Conservation (phyloP, 345 rosid genomes). For the Pelargonium nanum region DNA sequence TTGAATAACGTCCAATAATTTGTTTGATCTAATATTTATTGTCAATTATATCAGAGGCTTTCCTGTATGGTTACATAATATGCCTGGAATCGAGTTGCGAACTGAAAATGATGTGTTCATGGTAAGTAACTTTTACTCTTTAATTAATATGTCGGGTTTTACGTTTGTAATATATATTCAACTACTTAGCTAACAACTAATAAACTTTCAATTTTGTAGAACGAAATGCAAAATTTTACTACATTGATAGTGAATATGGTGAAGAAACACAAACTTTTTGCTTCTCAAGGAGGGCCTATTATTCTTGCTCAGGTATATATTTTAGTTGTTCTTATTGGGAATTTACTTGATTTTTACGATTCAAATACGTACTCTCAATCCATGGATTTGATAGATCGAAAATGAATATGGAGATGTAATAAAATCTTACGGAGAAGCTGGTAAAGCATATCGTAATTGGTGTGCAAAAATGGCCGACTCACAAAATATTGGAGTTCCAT, state of each 20-base stretch:
- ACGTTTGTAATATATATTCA: neutral
- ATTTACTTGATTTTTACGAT: neutral
- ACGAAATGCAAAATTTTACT: slow-evolving; percentile 25
- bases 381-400: slow-evolving; percentile 41
- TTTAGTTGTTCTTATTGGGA: neutral
- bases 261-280: slow-evolving; percentile 27
- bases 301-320: slow-evolving; percentile 31
- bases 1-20: no score
- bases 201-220: slow-evolving; percentile 8
- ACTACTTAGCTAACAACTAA: no score
- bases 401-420: slow-evolving; percentile 77
- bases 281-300: slow-evolving; percentile 43
- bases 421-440: slow-evolving; percentile 50
- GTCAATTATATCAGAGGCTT: slow-evolving; percentile 25
- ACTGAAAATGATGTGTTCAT: slow-evolving; percentile 41
- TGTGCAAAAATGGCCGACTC: slow-evolving; percentile 49
- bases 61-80: slow-evolving; percentile 49
- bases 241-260: slow-evolving; percentile 19
- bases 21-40: neutral
- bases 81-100: slow-evolving; percentile 44
- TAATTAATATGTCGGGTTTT: neutral
- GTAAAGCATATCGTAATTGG: slow-evolving; percentile 60
- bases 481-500: slow-evolving; percentile 60
- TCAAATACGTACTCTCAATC: slow-evolving; percentile 1
- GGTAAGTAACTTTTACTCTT: slow-evolving; percentile 16